Evolutionary conservation across 352 stramenopile species (phyloP), one percentile per base, ranked within the genome.

Genomic region (Phytophthora melonis): DNA sequence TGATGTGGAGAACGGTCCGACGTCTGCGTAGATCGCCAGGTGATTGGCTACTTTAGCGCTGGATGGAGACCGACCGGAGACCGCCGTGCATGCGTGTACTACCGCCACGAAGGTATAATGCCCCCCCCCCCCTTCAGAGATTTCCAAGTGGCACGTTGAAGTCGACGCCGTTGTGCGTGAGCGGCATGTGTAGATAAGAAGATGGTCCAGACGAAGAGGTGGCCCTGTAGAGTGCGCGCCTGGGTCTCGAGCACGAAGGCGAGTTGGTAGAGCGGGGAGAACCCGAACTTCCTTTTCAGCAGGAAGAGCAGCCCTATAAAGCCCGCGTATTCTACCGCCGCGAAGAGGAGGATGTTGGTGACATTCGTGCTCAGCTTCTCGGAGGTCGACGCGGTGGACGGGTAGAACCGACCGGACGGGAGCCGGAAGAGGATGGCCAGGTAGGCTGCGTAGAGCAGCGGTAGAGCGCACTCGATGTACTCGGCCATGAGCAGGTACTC

Each of bases 41-140:
- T 69, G 64, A 71, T 71, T 71, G 64, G 64, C 56, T 59, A 25
- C 14, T 39, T 36, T 64, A 32, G 49, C 43, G 43, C 18, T n/a
- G 11, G 49, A 55, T 55, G 49, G 49, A 55, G 49, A 30, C 14
- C 49, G 49, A 55, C 49, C 16, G 8, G 1, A 21, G 49, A 10
- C 10, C n/a, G 18, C 23, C 23, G 23, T 27, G 23, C 3, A 30
- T 0, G 27, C 6, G 27, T 30, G 27, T 30, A 30, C 27, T 30
- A 30, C 27, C 25, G 2, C 25, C 25, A 30, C 25, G 25, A 30
- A 30, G 25, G 25, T 30, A 30, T 1, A 30, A 30, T 30, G 25
- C 25, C 25, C 25, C 25, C 25, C 27, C 27, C 27, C 27, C 23
- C 23, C 23, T 27, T 27, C 23, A 27, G 23, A 27, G 27, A 30